Conservation (phyloP, 1,284 basidiomycete genomes). For the Hemileia vastatrix region DNA sequence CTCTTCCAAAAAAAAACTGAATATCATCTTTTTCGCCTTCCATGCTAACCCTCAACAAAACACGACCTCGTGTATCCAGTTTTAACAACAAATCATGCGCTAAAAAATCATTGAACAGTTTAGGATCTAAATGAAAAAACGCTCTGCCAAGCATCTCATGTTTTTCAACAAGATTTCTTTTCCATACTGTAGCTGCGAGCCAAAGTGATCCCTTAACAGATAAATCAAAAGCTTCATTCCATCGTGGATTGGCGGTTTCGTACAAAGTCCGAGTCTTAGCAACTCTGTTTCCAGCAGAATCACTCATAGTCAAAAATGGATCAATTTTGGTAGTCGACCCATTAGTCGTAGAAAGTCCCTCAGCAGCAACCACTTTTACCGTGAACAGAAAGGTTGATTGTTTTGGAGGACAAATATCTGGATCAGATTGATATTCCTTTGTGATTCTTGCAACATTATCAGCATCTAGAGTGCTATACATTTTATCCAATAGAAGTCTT, state of each 20-base stretch:
- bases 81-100: conserved; percentile 87
- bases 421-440: conserved; percentile 49
- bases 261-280: conserved; percentile 96
- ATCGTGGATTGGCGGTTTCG: conserved; percentile 76
- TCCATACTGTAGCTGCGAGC: conserved; percentile 90
- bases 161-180: conserved; percentile 63
- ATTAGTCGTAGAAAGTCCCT: conserved; percentile 65
- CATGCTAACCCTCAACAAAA: conserved; percentile 86
- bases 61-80: conserved; percentile 74
- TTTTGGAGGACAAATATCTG: conserved; percentile 29
- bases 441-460: conserved; percentile 69
- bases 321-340: conserved; percentile 64
- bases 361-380: conserved; percentile 83
- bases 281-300: conserved; percentile 76
- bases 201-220: conserved; percentile 71
- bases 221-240: conserved; percentile 96
- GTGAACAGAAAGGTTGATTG: conserved; percentile 70
- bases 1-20: conserved; percentile 92
- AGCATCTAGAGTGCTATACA: conserved; percentile 83
- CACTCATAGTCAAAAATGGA: conserved; percentile 87
- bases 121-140: conserved; percentile 83
- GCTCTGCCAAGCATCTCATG: conserved; percentile 75
- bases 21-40: conserved; percentile 98
- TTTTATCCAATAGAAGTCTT: conserved; percentile 75
- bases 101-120: conserved; percentile 76